These are phyloP conservation scores for Leptoxyphium fumago DNA, from an alignment of 2,329 filamentous ascomycete species.

Conservation along the genomic window DNA sequence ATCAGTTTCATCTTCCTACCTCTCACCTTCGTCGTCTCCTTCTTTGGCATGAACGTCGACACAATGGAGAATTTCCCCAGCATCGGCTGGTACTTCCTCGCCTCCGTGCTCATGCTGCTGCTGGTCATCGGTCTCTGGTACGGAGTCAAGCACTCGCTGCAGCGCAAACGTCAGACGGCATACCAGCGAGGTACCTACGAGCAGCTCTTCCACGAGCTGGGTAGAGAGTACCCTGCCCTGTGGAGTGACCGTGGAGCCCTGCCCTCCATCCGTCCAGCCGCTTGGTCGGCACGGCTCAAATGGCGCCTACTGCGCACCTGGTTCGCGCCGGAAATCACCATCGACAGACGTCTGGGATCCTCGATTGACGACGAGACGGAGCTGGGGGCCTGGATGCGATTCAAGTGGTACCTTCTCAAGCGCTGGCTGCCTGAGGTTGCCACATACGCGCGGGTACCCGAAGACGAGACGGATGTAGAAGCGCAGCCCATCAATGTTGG, in stretches of 20 bases:
- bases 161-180: constrained; percentile 28
- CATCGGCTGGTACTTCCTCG: constrained; percentile 38
- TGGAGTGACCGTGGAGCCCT: constrained; percentile 36
- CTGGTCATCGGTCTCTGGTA: constrained; percentile 34
- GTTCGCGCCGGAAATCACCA: constrained; percentile 30
- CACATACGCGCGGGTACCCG: constrained; percentile 5
- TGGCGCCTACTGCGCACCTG: constrained; percentile 34
- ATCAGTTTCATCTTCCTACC: constrained; percentile 64
- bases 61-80: constrained; percentile 26
- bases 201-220: constrained; percentile 33
- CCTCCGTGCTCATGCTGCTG: constrained; percentile 30
- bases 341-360: constrained; percentile 13
- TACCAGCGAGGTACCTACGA: constrained; percentile 37
- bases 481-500: background rate
- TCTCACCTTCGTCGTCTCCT: constrained; percentile 34
- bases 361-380: constrained; percentile 23
- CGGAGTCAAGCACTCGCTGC: constrained; percentile 30
- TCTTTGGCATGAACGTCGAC: constrained; percentile 40
- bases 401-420: constrained; percentile 25
- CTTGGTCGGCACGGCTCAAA: constrained; percentile 26
- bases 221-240: constrained; percentile 29
- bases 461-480: constrained; percentile 6
- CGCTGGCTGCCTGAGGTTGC: constrained; percentile 27
- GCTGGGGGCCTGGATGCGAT: constrained; percentile 23
- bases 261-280: constrained; percentile 25